A percentile compares a stretch with the other conserved stretches of the same genome.
phyloP scores from a whole-genome alignment of 2,329 filamentous ascomycete genomes.

The Xylariaceae sp. region DNA sequence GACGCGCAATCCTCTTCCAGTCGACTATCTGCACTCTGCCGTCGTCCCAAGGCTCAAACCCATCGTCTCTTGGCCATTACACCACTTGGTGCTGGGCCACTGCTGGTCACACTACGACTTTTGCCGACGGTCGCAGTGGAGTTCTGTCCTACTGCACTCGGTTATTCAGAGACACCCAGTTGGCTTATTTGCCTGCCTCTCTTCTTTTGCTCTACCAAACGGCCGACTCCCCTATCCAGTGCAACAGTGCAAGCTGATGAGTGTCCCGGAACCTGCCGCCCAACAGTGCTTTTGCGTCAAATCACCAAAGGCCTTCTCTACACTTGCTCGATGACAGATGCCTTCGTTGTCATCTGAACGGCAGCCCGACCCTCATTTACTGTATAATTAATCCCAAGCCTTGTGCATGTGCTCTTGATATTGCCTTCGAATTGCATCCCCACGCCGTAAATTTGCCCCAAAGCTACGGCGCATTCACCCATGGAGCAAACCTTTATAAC shows the following conservation, averaged over 20 bases:
- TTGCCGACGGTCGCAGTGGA: conserved; percentile 36
- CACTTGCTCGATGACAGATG: neutral
- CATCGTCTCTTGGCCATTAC: conserved; percentile 21
- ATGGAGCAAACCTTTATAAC: conserved; percentile 91
- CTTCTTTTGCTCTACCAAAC: conserved; percentile 25
- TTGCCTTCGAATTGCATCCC: conserved; percentile 21
- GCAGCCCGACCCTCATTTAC: conserved; percentile 21
- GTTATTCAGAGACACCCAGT: conserved; percentile 36
- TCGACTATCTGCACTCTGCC: conserved; percentile 1
- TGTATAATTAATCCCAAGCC: conserved; percentile 15
- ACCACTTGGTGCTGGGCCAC: conserved; percentile 28
- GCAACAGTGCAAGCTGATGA: conserved; percentile 23
- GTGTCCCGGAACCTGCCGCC: conserved; percentile 29
- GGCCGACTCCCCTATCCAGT: conserved; percentile 27
- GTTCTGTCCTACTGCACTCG: conserved; percentile 40
- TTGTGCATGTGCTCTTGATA: conserved; percentile 24
- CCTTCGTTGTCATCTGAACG: neutral
- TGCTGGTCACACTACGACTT: conserved; percentile 33
- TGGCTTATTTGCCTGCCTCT: conserved; percentile 27
- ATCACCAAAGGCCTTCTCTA: conserved; percentile 7
- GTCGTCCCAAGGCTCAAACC: neutral
- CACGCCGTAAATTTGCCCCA: conserved; percentile 20
- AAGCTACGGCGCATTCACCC: conserved; percentile 27
- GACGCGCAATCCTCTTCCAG: neutral
- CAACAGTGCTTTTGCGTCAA: conserved; percentile 22